Conservation (phyloP, 1,284 basidiomycete species). For the Fistulina hepatica region DNA sequence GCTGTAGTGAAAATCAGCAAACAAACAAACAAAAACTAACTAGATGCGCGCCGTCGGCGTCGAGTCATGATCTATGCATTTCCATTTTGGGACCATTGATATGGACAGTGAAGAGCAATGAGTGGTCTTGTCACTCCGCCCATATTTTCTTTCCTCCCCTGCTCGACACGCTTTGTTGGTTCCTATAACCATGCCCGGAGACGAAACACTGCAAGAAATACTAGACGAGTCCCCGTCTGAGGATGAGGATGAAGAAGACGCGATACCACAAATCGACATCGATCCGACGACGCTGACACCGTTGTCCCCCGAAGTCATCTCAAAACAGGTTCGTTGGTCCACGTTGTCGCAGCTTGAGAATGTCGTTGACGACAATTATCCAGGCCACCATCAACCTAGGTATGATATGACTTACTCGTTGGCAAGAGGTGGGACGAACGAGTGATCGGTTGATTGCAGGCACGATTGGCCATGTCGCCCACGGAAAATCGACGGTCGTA, state of each 20-base stretch:
- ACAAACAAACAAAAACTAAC: too few relatives aligned
- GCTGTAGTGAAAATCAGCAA: too few relatives aligned
- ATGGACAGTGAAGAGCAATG: too few relatives aligned
- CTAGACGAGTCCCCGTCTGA: constrained; percentile 62
- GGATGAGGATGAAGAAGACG: constrained; percentile 49
- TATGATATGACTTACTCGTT: too few relatives aligned
- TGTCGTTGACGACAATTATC: neutral
- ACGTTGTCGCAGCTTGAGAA: constrained; percentile 1
- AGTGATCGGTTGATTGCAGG: constrained; percentile 33
- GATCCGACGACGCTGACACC: constrained; percentile 80
- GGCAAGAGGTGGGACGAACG: too few relatives aligned
- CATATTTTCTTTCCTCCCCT: too few relatives aligned
- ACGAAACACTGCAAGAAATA: constrained; percentile 51
- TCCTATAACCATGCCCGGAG: constrained; percentile 39
- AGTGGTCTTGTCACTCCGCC: too few relatives aligned
- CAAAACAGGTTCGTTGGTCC: constrained; percentile 72
- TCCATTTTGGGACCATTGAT: too few relatives aligned
- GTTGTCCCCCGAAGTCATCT: constrained; percentile 91
- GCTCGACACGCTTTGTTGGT: neutral
- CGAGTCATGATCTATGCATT: too few relatives aligned
- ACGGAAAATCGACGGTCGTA: constrained; percentile 98
- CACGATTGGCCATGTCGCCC: constrained; percentile 94
- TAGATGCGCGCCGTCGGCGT: neutral
- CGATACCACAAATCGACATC: constrained; percentile 54
- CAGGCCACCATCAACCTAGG: constrained; percentile 83